A percentile compares a stretch with the other conserved stretches of the same genome.
Evolutionary conservation across 208 protist species (phyloP).

Genomic region (Trypanosoma lewisi): DNA sequence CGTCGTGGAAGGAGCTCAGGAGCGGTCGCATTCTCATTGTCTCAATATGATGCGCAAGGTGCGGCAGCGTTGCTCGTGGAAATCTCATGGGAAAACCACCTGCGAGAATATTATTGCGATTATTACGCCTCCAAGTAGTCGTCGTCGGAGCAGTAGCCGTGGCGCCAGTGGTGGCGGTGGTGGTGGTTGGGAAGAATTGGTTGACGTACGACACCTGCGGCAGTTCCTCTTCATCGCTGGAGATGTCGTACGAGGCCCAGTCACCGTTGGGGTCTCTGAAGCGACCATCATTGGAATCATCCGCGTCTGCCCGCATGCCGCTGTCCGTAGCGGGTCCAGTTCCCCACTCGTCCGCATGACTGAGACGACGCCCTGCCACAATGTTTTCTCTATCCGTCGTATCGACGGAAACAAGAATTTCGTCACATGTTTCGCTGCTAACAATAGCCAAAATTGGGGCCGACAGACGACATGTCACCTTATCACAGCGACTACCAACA

Average conservation of each 20-base stretch:
- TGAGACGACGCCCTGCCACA: background rate
- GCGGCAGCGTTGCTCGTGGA: background rate
- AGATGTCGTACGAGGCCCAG: conserved; percentile 5
- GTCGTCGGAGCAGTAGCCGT: no score
- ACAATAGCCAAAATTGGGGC: conserved; percentile 24
- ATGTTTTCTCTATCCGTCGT: background rate
- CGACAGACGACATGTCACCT: conserved; percentile 14
- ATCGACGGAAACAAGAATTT: conserved; percentile 28
- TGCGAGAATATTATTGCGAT: background rate
- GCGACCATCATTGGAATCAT: conserved; percentile 13
- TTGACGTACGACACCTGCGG: conserved; percentile 13
- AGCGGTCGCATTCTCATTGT: conserved; percentile 2
- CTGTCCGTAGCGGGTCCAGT: background rate
- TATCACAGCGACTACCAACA: conserved; percentile 11
- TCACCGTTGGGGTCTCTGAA: background rate
- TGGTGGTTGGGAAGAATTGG: conserved; percentile 15
- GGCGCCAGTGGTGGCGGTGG: no score
- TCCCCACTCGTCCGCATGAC: background rate
- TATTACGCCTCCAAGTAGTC: no score
- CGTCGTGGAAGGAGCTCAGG: background rate
- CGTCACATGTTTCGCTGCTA: conserved; percentile 26
- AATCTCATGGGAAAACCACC: background rate
- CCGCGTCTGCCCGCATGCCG: background rate
- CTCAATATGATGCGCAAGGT: conserved; percentile 7
- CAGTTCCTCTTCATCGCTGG: conserved; percentile 19